These are phyloP conservation scores for Phytophthora litchii DNA, from an alignment of 352 stramenopile genomes.

Conservation along the genomic window DNA sequence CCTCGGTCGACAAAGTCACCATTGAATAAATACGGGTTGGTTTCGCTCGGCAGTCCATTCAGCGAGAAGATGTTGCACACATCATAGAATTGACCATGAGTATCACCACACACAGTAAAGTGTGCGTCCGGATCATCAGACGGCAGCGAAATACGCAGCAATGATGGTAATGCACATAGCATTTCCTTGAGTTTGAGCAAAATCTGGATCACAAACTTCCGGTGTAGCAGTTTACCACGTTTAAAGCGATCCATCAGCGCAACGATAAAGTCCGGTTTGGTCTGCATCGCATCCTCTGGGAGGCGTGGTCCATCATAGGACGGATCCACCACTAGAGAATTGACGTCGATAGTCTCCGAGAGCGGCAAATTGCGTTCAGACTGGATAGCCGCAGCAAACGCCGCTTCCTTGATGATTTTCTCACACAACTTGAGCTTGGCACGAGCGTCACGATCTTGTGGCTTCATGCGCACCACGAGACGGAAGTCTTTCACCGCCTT, in stretches of 20 bases:
- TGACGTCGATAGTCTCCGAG: slow-evolving; percentile 92
- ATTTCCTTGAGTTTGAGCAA: slow-evolving; percentile 93
- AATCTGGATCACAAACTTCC: slow-evolving; percentile 97
- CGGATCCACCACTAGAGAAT: slow-evolving; percentile 79
- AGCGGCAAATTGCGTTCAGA: slow-evolving; percentile 93
- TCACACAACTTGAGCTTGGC: slow-evolving; percentile 96
- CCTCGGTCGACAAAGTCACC: slow-evolving; percentile 99
- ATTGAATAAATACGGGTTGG: slow-evolving; percentile 99
- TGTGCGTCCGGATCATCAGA: slow-evolving; percentile 60
- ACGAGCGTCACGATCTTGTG: slow-evolving; percentile 93
- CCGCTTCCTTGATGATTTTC: slow-evolving; percentile 96
- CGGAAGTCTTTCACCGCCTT: slow-evolving; percentile 97
- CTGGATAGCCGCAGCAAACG: slow-evolving; percentile 97
- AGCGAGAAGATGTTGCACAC: slow-evolving; percentile 99
- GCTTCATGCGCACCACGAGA: slow-evolving; percentile 95
- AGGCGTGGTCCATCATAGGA: slow-evolving; percentile 83
- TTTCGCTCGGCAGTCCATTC: slow-evolving; percentile 94
- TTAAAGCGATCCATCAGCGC: slow-evolving; percentile 96
- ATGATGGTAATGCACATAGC: slow-evolving; percentile 88
- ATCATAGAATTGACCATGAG: slow-evolving; percentile 99
- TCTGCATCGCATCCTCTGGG: slow-evolving; percentile 55
- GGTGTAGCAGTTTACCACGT: slow-evolving; percentile 97
- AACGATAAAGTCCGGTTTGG: slow-evolving; percentile 87
- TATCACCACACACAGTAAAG: slow-evolving; percentile 98
- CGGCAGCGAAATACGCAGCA: slow-evolving; percentile 87